A percentile compares a stretch with the other conserved stretches of the same genome.
These are phyloP conservation scores for Juncus effusus DNA, from an alignment of 176 grass and related monocot species.

Conservation along the genomic window DNA sequence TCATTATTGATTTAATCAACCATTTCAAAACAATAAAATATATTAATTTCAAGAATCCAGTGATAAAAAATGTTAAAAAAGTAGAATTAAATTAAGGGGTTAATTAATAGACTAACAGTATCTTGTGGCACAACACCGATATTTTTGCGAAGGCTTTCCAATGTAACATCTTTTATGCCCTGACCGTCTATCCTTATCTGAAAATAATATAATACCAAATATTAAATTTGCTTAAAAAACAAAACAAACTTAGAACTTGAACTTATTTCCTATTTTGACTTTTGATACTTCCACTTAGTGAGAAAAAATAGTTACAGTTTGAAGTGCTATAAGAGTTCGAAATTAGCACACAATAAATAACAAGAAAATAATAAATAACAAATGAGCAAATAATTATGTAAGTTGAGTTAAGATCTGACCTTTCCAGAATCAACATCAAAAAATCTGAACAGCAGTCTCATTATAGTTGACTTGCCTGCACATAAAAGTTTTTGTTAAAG, in stretches of 20 bases:
- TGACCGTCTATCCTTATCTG: conserved; percentile 91
- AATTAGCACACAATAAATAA: too few relatives aligned
- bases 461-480: conserved; percentile 95
- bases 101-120: conserved; percentile 48
- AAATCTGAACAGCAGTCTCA: conserved; percentile 94
- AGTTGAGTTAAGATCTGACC: conserved; percentile 42
- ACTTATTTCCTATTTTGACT: too few relatives aligned
- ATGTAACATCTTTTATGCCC: conserved; percentile 70
- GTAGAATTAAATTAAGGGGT: conserved; percentile 17
- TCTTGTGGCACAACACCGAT: conserved; percentile 99
- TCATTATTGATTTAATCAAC: background rate
- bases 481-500: conserved; percentile 31
- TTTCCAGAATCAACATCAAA: conserved; percentile 82
- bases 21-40: background rate
- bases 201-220: background rate
- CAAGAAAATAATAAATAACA: too few relatives aligned
- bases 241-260: too few relatives aligned
- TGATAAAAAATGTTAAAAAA: background rate
- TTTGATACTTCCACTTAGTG: too few relatives aligned
- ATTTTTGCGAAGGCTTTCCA: conserved; percentile 81
- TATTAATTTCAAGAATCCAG: background rate
- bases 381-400: too few relatives aligned
- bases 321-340: too few relatives aligned
- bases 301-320: too few relatives aligned
- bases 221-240: too few relatives aligned